phyloP scores from a whole-genome alignment of 306 rosid species.

The Heteromeles arbutifolia region DNA sequence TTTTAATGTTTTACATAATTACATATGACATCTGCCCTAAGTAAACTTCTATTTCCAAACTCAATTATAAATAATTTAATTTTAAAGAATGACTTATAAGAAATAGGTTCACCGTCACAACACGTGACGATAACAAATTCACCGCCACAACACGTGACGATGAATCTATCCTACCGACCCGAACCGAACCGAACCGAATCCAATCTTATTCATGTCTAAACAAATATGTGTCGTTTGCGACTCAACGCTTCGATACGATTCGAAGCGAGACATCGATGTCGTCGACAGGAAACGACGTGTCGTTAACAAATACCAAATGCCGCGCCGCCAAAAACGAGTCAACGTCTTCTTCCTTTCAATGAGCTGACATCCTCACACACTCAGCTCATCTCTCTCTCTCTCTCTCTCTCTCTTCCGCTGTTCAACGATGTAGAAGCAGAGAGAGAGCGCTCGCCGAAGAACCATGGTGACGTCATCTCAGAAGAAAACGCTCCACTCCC shows the following conservation, averaged over 20 bases:
- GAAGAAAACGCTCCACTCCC: constrained; percentile 39
- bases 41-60: too few relatives aligned
- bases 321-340: constrained; percentile 4
- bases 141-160: too few relatives aligned
- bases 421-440: not conserved
- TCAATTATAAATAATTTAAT: too few relatives aligned
- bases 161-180: too few relatives aligned
- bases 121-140: too few relatives aligned
- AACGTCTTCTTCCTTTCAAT: not conserved
- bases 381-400: not conserved
- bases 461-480: constrained; percentile 53
- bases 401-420: not conserved
- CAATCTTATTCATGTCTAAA: too few relatives aligned
- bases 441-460: not conserved
- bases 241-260: too few relatives aligned
- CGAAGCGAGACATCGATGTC: not conserved
- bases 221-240: too few relatives aligned
- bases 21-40: too few relatives aligned
- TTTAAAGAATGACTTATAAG: too few relatives aligned
- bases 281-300: not conserved
- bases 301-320: not conserved
- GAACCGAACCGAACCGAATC: too few relatives aligned
- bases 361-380: not conserved
- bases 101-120: fast-evolving
- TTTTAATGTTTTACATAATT: too few relatives aligned